Evolutionary conservation across 306 rosid species (phyloP).

Genomic region (Spatholobus suberectus): DNA sequence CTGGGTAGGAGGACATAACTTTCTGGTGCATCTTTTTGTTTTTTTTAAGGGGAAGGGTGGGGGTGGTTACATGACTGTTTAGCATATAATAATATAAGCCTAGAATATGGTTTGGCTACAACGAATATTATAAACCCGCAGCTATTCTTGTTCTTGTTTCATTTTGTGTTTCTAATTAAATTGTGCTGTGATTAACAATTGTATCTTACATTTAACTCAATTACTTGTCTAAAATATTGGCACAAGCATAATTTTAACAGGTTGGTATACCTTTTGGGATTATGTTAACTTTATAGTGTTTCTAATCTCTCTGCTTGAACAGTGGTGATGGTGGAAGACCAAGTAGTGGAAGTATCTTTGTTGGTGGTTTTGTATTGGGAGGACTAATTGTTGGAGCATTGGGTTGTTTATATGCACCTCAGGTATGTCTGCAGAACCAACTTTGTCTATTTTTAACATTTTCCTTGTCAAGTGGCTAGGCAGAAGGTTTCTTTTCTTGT

Average conservation of each 20-base stretch:
- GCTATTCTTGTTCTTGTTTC: not conserved
- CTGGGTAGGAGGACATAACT: conserved; percentile 55
- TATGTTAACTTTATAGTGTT: not conserved
- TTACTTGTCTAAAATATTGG: not conserved
- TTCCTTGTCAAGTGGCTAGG: not conserved
- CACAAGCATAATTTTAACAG: not conserved
- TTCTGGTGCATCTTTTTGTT: not conserved
- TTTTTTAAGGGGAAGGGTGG: too few relatives aligned
- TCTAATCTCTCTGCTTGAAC: conserved; percentile 38
- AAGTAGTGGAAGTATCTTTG: conserved; percentile 54
- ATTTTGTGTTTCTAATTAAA: not conserved
- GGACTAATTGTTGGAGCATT: conserved; percentile 69
- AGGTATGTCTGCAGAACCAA: conserved; percentile 50
- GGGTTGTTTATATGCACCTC: conserved; percentile 69
- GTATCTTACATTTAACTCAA: not conserved
- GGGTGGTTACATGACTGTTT: not conserved
- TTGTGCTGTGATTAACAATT: not conserved
- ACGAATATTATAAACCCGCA: not conserved
- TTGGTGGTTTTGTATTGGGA: conserved; percentile 74
- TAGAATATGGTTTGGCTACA: not conserved
- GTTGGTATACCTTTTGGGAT: not conserved
- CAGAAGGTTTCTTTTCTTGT: not conserved
- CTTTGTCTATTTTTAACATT: not conserved
- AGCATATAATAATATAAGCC: not conserved
- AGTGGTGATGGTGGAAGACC: conserved; percentile 57